A percentile compares a stretch with the other conserved stretches of the same genome.
Evolutionary conservation across 257 asterid species (phyloP).

Genomic region (Capsicum chinense): DNA sequence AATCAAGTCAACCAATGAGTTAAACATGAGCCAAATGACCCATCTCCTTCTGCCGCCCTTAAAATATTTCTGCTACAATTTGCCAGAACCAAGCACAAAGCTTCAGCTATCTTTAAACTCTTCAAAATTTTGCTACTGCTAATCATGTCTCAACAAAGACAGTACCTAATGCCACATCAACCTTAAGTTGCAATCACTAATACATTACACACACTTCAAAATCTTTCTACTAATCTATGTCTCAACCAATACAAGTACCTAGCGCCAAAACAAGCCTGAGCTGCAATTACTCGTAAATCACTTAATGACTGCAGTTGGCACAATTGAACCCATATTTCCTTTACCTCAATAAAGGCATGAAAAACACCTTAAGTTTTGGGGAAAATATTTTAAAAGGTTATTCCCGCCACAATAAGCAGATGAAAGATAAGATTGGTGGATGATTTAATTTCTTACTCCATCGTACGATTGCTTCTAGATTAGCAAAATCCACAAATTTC

Average conservation of each 20-base stretch:
- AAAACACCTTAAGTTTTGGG: background rate
- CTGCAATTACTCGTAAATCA: background rate
- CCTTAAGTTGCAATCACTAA: slow-evolving; percentile 7
- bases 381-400: background rate
- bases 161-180: background rate
- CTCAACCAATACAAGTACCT: background rate
- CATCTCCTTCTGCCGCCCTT: background rate
- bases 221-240: background rate
- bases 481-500: background rate
- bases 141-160: background rate
- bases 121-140: background rate
- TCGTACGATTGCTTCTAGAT: background rate
- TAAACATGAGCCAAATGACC: background rate
- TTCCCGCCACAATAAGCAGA: background rate
- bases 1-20: background rate
- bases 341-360: background rate
- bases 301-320: background rate
- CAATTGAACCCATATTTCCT: background rate
- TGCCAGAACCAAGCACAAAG: background rate
- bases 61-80: background rate
- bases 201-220: background rate
- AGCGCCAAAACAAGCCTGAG: background rate
- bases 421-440: background rate
- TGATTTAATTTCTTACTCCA: background rate
- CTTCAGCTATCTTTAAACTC: background rate